Conservation (phyloP, 2,329 filamentous ascomycete genomes). For the Neonectria magnoliae region DNA sequence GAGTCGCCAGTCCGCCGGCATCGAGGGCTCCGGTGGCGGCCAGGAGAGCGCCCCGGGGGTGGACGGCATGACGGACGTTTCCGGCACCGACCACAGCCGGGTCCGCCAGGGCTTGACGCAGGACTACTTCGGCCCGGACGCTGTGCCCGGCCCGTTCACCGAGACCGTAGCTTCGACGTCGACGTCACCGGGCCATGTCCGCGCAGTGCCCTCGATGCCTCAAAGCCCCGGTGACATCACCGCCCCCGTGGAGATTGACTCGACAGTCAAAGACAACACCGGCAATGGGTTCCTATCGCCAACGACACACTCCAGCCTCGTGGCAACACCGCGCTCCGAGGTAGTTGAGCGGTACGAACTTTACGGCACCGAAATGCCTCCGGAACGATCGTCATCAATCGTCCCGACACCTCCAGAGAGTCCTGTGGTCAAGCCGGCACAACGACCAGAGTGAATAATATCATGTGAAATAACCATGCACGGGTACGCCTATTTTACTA, state of each 20-base stretch:
- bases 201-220: constrained; percentile 56
- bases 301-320: constrained; percentile 32
- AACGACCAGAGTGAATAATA: constrained; percentile 17
- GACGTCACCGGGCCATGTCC: constrained; percentile 46
- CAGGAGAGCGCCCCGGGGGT: constrained; percentile 27
- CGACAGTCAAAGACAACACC: constrained; percentile 35
- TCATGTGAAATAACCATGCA: constrained; percentile 19
- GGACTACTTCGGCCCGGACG: constrained; percentile 57
- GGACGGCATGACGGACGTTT: constrained; percentile 49
- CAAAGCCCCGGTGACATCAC: constrained; percentile 61
- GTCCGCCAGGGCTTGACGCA: constrained; percentile 48
- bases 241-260: constrained; percentile 65
- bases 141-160: constrained; percentile 59
- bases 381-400: constrained; percentile 34
- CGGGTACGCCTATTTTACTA: constrained; percentile 37
- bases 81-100: constrained; percentile 34
- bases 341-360: constrained; percentile 54
- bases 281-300: constrained; percentile 32
- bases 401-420: constrained; percentile 40
- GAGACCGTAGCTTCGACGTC: constrained; percentile 45
- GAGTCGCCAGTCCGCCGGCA: constrained; percentile 21
- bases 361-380: constrained; percentile 49
- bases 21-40: constrained; percentile 30
- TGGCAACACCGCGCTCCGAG: constrained; percentile 38
- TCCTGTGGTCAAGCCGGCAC: constrained; percentile 20